Base-by-base conservation (phyloP, 1,284 basidiomycete species). In the Fomitiporia mediterranea region DNA sequence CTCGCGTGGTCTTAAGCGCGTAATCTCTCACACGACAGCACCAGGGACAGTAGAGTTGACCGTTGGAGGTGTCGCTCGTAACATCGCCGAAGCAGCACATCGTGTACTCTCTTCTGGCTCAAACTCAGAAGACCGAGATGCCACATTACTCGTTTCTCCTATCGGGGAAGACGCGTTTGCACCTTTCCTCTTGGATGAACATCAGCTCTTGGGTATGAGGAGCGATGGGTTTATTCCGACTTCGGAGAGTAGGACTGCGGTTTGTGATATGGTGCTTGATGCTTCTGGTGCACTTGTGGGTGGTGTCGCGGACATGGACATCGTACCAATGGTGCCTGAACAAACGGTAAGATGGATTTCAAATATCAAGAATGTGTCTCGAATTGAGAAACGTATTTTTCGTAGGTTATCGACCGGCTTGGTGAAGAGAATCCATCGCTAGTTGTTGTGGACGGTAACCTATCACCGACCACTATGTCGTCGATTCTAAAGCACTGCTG, bases 241-340 rank as follows among this genome's bases (percentile, higher is more conserved):
- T 25, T 65, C 66, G 3, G 66, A 72, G 5, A 66, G 69, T 15
- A 72, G 78, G 54, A 90, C 89, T 17, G 84, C 94, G 0, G 85
- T 91, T 5, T 96, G 94, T 71, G 93, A 87, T 62, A 83, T 98
- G 73, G 73, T 94, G 37, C 72, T 99, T 42, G 87, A 94, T 65
- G 70, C 70, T 21, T 67, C 74, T 8, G 94, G 94, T 0, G 80
- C 83, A 53, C 76, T 99, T 8, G 74, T 87, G 1, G 82, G 81
- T 17, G 97, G 97, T 4, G 83, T 98, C 4, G 93, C 95, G 4
- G 95, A 98, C 68, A 98, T 98, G 91, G 80, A 76, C 38, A 85
- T 94, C 39, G 81, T 84, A 6, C 73, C 82, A 52, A 66, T 70
- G 1, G 66, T 92, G 42, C 67, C 74, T 35, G 69, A 69, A 17